These are phyloP conservation scores for Penicillium sp. DNA, from an alignment of 2,329 filamentous ascomycete genomes.

Conservation along the genomic window DNA sequence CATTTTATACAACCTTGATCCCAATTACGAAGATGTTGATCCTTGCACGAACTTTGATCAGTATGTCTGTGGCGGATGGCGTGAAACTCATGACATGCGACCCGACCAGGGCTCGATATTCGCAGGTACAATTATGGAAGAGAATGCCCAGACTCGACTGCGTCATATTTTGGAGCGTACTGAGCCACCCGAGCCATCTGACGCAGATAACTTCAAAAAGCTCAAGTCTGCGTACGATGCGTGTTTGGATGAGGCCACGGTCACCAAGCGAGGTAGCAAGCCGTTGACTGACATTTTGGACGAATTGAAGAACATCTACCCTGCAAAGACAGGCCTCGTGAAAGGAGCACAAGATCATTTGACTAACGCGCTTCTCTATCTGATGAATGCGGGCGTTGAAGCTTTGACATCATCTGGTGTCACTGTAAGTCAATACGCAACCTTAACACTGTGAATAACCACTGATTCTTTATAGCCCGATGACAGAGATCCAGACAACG, in stretches of 20 bases:
- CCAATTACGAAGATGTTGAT: constrained; percentile 63
- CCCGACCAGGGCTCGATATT: constrained; percentile 64
- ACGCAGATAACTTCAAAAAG: constrained; percentile 61
- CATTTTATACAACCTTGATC: constrained; percentile 63
- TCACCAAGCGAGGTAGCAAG: constrained; percentile 56
- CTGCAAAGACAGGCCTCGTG: constrained; percentile 30
- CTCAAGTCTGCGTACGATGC: constrained; percentile 65
- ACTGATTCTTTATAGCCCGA: constrained; percentile 40
- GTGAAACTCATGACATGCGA: constrained; percentile 63
- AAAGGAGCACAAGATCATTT: constrained; percentile 29
- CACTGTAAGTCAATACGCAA: constrained; percentile 29
- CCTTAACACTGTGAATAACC: background rate
- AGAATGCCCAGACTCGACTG: constrained; percentile 60
- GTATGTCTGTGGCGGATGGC: constrained; percentile 68
- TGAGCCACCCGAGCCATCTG: constrained; percentile 33
- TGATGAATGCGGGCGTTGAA: constrained; percentile 39
- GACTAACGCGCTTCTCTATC: constrained; percentile 38
- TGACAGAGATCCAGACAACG: constrained; percentile 57
- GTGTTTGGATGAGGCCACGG: constrained; percentile 63
- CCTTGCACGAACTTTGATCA: constrained; percentile 70
- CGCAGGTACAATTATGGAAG: constrained; percentile 62
- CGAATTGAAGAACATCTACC: constrained; percentile 52
- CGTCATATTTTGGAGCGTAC: constrained; percentile 64
- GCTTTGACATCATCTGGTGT: constrained; percentile 35
- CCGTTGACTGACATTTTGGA: constrained; percentile 61